phyloP scores from a whole-genome alignment of 1,284 basidiomycete species.

The Ustilago trichophora region DNA sequence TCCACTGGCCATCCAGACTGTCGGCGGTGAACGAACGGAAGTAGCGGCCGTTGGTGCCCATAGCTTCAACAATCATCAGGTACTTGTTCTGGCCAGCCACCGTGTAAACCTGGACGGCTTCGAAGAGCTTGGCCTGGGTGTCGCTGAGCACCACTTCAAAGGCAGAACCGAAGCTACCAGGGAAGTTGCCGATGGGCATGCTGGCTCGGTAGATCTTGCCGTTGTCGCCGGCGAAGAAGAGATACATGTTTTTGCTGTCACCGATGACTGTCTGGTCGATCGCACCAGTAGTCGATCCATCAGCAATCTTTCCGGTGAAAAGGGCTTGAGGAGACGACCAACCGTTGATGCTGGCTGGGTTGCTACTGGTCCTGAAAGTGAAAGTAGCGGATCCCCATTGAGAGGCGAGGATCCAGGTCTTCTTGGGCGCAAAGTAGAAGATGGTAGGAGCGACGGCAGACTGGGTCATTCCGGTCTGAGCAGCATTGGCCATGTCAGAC shows the following conservation, averaged over 20 bases:
- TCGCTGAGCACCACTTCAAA: constrained; percentile 28
- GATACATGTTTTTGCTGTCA: constrained; percentile 19
- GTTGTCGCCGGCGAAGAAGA: constrained; percentile 32
- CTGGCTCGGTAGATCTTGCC: constrained; percentile 34
- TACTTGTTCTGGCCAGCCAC: constrained; percentile 29
- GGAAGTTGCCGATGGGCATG: constrained; percentile 29
- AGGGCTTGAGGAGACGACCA: constrained; percentile 19
- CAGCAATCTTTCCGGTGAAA: constrained; percentile 12
- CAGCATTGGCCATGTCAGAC: constrained; percentile 26
- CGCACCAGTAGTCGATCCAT: constrained; percentile 8
- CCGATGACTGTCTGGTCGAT: constrained; percentile 37
- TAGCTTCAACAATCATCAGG: constrained; percentile 35
- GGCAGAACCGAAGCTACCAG: constrained; percentile 9
- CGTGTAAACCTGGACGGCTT: constrained; percentile 34
- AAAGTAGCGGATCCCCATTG: constrained; percentile 16
- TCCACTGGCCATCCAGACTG: constrained; percentile 27
- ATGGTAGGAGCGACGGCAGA: constrained; percentile 25
- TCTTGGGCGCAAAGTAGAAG: constrained; percentile 18
- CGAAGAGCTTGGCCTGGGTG: constrained; percentile 11
- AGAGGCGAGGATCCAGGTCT: constrained; percentile 18
- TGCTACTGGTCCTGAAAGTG: constrained; percentile 15
- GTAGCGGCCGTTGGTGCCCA: constrained; percentile 19
- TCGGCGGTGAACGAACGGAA: constrained; percentile 28
- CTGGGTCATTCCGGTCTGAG: constrained; percentile 11
- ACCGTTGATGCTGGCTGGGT: constrained; percentile 23